Conservation (phyloP, 768 basidiomycete genomes). For the Pleurotus salmoneostramineus region DNA sequence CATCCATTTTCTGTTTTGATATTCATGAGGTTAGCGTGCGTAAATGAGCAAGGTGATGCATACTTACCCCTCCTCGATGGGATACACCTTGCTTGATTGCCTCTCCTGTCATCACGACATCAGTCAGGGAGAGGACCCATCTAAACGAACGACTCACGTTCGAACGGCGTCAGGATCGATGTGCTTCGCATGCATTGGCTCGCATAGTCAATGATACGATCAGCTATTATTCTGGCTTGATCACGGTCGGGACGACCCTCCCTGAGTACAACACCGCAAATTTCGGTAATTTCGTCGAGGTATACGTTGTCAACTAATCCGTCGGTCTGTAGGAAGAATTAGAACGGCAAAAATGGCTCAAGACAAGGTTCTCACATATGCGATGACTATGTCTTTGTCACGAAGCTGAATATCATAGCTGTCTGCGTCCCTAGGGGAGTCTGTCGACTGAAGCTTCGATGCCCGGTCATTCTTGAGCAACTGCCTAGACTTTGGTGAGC, state of each 20-base stretch:
- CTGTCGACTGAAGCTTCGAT: constrained; percentile 33
- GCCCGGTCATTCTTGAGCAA: constrained; percentile 36
- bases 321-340: constrained; percentile 38
- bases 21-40: background rate
- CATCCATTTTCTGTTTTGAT: constrained; percentile 1
- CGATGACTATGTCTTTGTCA: constrained; percentile 50
- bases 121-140: background rate
- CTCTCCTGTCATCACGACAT: background rate
- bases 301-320: constrained; percentile 61
- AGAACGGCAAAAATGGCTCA: constrained; percentile 16
- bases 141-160: constrained; percentile 40
- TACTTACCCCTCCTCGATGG: constrained; percentile 1
- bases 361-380: constrained; percentile 29
- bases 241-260: constrained; percentile 50
- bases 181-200: constrained; percentile 66
- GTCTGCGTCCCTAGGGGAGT: constrained; percentile 45
- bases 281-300: constrained; percentile 61
- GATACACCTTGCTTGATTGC: constrained; percentile 6
- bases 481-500: constrained; percentile 30
- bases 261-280: constrained; percentile 66
- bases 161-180: constrained; percentile 67
- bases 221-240: constrained; percentile 68
- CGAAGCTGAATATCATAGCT: constrained; percentile 37
- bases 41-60: background rate
- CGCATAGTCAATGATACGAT: constrained; percentile 68